A percentile compares a stretch with the other conserved stretches of the same genome.
Evolutionary conservation across 441 rosid species (phyloP).

Genomic region (Euphorbia schlechtendalii): DNA sequence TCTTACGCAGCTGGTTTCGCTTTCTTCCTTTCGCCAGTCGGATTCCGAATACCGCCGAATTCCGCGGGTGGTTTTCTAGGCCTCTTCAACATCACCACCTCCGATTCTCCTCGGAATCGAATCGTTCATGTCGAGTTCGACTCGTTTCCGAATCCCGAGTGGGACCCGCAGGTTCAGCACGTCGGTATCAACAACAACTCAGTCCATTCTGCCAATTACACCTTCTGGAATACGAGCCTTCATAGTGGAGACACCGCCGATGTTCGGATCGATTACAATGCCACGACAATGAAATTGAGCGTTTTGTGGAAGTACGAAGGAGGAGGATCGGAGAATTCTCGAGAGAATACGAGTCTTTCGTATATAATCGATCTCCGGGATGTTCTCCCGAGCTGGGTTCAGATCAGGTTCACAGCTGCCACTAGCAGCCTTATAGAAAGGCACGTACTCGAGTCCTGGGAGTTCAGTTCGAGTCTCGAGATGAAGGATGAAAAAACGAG

Average conservation of each 20-base stretch:
- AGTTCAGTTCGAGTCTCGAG: conserved; percentile 31
- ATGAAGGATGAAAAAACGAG: neutral
- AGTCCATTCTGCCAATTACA: conserved; percentile 21
- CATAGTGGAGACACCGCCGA: conserved; percentile 26
- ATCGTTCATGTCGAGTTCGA: conserved; percentile 21
- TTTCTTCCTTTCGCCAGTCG: conserved; percentile 30
- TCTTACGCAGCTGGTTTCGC: conserved; percentile 19
- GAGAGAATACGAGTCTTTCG: conserved; percentile 28
- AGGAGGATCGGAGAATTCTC: conserved; percentile 12
- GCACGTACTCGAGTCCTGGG: conserved; percentile 28
- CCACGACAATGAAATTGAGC: conserved; percentile 19
- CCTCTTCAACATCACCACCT: conserved; percentile 26
- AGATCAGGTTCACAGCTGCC: conserved; percentile 34
- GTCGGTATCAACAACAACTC: conserved; percentile 44
- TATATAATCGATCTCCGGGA: conserved; percentile 26
- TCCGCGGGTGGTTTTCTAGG: conserved; percentile 32
- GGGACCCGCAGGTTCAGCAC: conserved; percentile 45
- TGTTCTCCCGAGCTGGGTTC: conserved; percentile 32
- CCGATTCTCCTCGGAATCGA: conserved; percentile 10
- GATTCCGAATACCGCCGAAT: conserved; percentile 26
- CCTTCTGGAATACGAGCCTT: conserved; percentile 27
- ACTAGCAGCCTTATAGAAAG: conserved; percentile 20
- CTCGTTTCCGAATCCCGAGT: conserved; percentile 16
- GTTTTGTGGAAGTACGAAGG: neutral
- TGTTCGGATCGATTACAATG: conserved; percentile 26